Evolutionary conservation across 768 basidiomycete species (phyloP), one percentile per base, ranked within the genome.

Genomic region (Naganishia onofrii): DNA sequence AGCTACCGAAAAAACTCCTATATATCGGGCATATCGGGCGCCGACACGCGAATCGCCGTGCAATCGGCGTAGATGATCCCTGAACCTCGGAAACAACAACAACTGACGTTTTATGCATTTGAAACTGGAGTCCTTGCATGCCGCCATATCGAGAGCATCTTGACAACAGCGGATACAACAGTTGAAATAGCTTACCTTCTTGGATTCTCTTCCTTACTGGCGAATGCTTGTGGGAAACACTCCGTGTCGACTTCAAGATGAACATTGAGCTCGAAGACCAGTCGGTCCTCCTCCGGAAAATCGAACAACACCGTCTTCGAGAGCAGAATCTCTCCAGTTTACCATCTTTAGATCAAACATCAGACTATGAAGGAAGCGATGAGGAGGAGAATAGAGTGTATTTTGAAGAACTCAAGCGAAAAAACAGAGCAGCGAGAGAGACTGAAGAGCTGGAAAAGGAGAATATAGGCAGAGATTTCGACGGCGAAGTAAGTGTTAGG

Each of bases 231-330:
- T 26, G 42, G 42, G 29, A 48, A 34, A 5, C 32, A 29, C 48
- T 7, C 38, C 21, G 4, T 34, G 34, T 34, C 21, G 17, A n/a
- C 34, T n/a, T n/a, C 38, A 63, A 66, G 32, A 66, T 54, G 48
- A 66, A 66, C 31, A 66, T 66, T 12, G 65, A 66, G 31, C 65
- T 66, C 31, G 65, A 66, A 48, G 65, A 66, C n/a, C 65, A 66
- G 38, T 66, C 65, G 48, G 65, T 66, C 48, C 46, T 66, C 10
- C 65, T 66, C 9, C 46, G 65, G 28, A 66, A 54, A 44, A 51
- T 66, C 48, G 65, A 66, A 42, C 48, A 31, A 31, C 65, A 54
- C 21, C 65, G 65, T n/a, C 65, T 52, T 66, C 48, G 48, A 21
- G 65, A 66, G 42, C 65, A 66, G 48, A 66, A 66, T 26, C 65